Evolutionary conservation across 2,329 filamentous ascomycete genomes (phyloP), one percentile per base, ranked within the genome.

Genomic region (Ophiostoma angusticollis): DNA sequence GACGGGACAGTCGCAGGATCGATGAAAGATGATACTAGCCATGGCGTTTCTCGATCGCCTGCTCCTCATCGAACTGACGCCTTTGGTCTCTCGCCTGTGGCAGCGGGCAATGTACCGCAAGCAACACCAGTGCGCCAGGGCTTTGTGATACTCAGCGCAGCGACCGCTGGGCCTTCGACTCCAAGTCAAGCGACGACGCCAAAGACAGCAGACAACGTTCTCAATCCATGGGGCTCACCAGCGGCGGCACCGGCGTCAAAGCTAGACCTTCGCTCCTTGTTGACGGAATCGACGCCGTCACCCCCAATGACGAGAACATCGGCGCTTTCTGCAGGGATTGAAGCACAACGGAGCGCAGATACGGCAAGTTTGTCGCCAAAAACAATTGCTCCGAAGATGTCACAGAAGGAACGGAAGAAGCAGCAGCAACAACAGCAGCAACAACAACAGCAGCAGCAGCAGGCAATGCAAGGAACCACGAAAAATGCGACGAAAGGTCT

Each of bases 381-480:
- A 47, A 38, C 52, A 28, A 50, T 63, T 0, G 60, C 63, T 13
- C 54, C 60, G 0, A 94, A 84, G 54, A 60, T 93, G 48, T 94
- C 87, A 0, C 91, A 96, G 50, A 93, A 91, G 53, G 87, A 95
- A 56, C 78, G 86, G 17, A 96, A 94, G 61, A 83, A 74, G 53
- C 74, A 86, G 47, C 74, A 85, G 50, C 80, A 85, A 51, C 69
- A 75, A 45, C 74, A 83, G 51, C 61, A 48, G 57, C 62, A 31
- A 47, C 55, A 4, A 47, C 56, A 33, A 44, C 47, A 18, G 22
- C 47, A 50, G 28, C 74, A 85, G 46, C 74, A 75, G 43, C 74
- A 82, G 50, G 60, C 18, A n/a, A n/a, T n/a, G 61, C 63, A 25
- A 60, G 59, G 57, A 23, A 57, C 62, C 7, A 58, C 61, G 42